A percentile compares a stretch with the other conserved stretches of the same genome.
Conservation (phyloP, 306 rosid genomes). For the Hippophae tibetana region DNA sequence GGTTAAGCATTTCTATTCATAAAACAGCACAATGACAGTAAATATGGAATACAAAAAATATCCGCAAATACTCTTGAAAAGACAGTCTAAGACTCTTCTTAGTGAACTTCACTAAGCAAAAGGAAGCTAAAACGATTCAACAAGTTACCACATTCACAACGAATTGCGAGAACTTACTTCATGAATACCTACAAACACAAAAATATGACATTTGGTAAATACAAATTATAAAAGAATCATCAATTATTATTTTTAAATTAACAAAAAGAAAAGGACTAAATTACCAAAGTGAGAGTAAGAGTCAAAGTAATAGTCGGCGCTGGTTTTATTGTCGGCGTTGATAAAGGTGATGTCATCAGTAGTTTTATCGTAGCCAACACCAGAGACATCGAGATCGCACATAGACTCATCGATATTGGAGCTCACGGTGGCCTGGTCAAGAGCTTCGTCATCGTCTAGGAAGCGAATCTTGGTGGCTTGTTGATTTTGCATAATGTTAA, state of each 20-base stretch:
- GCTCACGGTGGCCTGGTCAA: conserved; percentile 45
- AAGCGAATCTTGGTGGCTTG: conserved; percentile 41
- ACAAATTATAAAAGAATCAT: not conserved
- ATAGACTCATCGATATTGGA: conserved; percentile 76
- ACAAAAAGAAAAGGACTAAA: not conserved
- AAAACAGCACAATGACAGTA: not conserved
- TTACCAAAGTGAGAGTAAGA: conserved; percentile 98
- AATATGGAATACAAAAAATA: not conserved
- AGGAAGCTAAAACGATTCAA: conserved; percentile 4
- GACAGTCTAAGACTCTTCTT: not conserved
- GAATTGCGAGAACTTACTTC: conserved; percentile 60
- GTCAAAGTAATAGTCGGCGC: conserved; percentile 97
- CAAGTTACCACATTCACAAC: conserved; percentile 15
- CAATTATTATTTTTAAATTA: not conserved
- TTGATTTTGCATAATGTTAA: conserved; percentile 14
- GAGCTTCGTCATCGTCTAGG: conserved; percentile 41
- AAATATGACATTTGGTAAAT: not conserved
- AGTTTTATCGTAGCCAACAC: conserved; percentile 14
- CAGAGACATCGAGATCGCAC: conserved; percentile 35
- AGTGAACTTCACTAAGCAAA: not conserved
- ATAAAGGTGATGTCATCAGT: conserved; percentile 21
- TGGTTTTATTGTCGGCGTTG: conserved; percentile 66
- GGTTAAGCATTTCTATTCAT: not conserved
- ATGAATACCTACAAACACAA: conserved; percentile 80
- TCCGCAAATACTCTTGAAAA: not conserved